Evolutionary conservation across 495 filamentous ascomycete species (phyloP).

Genomic region (Chlorociboria aeruginascens): DNA sequence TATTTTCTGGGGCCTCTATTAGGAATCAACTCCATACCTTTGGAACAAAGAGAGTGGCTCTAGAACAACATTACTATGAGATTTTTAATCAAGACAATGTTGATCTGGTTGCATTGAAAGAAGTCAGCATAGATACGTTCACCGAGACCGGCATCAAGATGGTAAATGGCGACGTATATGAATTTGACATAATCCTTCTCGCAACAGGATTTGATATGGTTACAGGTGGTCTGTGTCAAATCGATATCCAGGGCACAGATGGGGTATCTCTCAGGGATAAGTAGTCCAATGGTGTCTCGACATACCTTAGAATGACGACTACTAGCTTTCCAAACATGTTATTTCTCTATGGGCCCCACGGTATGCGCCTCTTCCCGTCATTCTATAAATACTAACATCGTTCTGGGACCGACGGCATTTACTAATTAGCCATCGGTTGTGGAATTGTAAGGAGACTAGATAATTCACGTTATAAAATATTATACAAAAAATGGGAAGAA

Average conservation of each 20-base stretch:
- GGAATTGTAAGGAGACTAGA: conserved; percentile 40
- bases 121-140: neutral
- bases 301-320: conserved; percentile 34
- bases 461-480: conserved; percentile 33
- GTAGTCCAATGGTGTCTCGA: conserved; percentile 34
- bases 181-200: conserved; percentile 18
- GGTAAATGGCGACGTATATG: conserved; percentile 23
- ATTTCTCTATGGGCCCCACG: conserved; percentile 32
- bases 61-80: conserved; percentile 28
- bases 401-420: conserved; percentile 31
- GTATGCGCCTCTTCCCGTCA: conserved; percentile 14
- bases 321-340: conserved; percentile 40
- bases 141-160: conserved; percentile 1
- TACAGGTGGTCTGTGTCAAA: conserved; percentile 32
- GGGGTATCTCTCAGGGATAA: conserved; percentile 28
- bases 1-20: conserved; percentile 39
- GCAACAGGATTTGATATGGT: conserved; percentile 12
- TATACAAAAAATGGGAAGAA: conserved; percentile 28
- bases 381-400: conserved; percentile 8
- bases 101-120: too few species aligned
- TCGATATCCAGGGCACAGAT: conserved; percentile 30
- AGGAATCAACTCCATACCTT: conserved; percentile 34
- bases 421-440: conserved; percentile 38
- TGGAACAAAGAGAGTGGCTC: conserved; percentile 39
- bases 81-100: neutral